A percentile compares a stretch with the other conserved stretches of the same genome.
These are phyloP conservation scores for Dendrobium huoshanense DNA, from an alignment of 106 monocot species.

Conservation along the genomic window DNA sequence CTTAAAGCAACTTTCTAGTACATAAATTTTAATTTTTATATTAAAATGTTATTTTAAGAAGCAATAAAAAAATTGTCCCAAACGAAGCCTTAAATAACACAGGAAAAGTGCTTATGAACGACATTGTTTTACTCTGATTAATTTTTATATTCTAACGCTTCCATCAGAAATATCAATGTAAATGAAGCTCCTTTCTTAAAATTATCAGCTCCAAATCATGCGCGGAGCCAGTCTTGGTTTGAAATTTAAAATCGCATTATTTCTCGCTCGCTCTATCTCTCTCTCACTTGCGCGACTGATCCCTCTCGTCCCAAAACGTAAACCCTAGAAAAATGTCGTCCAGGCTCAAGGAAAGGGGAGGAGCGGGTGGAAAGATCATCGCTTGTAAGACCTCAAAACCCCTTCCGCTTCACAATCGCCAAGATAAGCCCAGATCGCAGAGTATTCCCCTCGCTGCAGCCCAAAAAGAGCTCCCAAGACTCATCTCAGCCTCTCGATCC, in stretches of 20 bases:
- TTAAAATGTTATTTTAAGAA: no score
- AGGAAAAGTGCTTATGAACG: no score
- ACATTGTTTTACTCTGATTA: no score
- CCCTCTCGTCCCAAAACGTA: constrained; percentile 8
- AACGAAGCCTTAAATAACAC: no score
- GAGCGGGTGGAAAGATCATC: constrained; percentile 48
- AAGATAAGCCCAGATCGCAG: constrained; percentile 8
- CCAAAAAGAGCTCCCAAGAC: neutral
- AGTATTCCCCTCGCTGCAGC: constrained; percentile 14
- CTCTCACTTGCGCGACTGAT: neutral
- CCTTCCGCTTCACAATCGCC: constrained; percentile 12
- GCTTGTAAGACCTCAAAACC: constrained; percentile 34
- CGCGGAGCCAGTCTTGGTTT: neutral
- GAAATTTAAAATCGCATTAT: neutral
- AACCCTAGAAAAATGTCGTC: constrained; percentile 33
- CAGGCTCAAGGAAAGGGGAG: constrained; percentile 66
- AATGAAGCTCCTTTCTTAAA: no score
- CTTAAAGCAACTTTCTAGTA: no score
- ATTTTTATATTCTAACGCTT: no score
- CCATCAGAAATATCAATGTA: no score
- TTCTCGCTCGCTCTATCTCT: neutral
- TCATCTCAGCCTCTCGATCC: neutral
- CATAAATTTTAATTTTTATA: no score
- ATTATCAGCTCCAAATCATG: no score
- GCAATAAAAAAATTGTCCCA: no score